Evolutionary conservation across 129 eudicot genomes (phyloP).

Genomic region (Flaveria trinervia): DNA sequence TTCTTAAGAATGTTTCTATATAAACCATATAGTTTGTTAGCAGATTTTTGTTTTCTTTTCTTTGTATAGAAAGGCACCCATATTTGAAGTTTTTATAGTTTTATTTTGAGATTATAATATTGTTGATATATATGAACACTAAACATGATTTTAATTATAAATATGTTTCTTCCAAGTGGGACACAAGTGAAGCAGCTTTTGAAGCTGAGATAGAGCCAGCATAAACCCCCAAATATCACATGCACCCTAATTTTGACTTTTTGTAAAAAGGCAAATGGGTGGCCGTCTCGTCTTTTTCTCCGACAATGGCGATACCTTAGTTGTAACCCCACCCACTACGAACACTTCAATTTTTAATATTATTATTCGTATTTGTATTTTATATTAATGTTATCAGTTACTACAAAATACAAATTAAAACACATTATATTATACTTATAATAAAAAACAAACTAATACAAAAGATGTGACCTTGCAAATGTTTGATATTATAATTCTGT

Average conservation of each 20-base stretch:
- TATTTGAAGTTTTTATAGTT: too few relatives aligned
- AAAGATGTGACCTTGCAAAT: too few relatives aligned
- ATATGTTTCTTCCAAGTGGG: background rate
- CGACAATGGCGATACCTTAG: background rate
- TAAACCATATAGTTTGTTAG: background rate
- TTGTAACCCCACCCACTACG: slow-evolving; percentile 6
- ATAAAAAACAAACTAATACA: too few relatives aligned
- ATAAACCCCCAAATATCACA: slow-evolving; percentile 6
- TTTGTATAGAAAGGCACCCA: too few relatives aligned
- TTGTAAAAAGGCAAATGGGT: background rate
- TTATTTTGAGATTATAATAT: background rate
- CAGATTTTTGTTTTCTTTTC: background rate
- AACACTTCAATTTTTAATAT: background rate
- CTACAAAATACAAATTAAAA: too few relatives aligned
- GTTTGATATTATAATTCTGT: too few relatives aligned
- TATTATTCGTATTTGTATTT: background rate
- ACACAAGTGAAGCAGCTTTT: background rate
- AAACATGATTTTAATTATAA: too few relatives aligned
- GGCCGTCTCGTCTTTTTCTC: background rate
- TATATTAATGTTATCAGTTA: too few relatives aligned
- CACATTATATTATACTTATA: too few relatives aligned
- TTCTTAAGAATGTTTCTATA: background rate
- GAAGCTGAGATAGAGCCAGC: slow-evolving; percentile 8
- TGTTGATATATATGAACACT: too few relatives aligned
- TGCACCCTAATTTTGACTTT: background rate